phyloP scores from a whole-genome alignment of 169 alveolate genomes.

The Plasmodium inui region DNA sequence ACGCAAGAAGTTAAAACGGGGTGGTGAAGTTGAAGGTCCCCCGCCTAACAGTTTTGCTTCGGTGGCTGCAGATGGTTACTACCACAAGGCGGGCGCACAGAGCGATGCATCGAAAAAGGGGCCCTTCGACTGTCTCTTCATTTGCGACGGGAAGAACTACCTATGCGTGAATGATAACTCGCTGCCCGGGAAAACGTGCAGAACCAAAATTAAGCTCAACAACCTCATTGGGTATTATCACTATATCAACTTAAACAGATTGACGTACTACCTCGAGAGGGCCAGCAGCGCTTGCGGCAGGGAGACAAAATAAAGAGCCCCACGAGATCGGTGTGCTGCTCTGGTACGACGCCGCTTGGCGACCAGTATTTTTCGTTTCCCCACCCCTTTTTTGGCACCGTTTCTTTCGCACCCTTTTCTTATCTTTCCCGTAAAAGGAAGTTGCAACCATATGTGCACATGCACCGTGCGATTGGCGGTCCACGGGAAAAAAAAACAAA shows the following conservation, averaged over 20 bases:
- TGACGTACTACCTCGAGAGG: constrained; percentile 42
- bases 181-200: background rate
- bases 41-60: background rate
- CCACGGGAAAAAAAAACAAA: background rate
- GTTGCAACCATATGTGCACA: background rate
- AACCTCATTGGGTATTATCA: constrained; percentile 59
- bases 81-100: background rate
- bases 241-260: constrained; percentile 62
- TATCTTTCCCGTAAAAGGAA: background rate
- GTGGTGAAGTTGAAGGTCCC: background rate
- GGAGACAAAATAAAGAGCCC: background rate
- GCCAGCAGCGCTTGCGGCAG: background rate
- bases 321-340: background rate
- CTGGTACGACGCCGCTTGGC: background rate
- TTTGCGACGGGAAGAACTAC: constrained; percentile 66
- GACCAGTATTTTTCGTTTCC: background rate
- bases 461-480: background rate
- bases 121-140: constrained; percentile 34
- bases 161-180: constrained; percentile 71
- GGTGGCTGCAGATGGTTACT: background rate
- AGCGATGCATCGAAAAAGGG: background rate
- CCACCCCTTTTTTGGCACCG: no score
- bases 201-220: constrained; percentile 24
- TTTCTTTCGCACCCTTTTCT: background rate
- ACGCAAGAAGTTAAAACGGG: constrained; percentile 3